Conservation (phyloP, 139 green algal genomes). For the Yamagishiella unicocca region DNA sequence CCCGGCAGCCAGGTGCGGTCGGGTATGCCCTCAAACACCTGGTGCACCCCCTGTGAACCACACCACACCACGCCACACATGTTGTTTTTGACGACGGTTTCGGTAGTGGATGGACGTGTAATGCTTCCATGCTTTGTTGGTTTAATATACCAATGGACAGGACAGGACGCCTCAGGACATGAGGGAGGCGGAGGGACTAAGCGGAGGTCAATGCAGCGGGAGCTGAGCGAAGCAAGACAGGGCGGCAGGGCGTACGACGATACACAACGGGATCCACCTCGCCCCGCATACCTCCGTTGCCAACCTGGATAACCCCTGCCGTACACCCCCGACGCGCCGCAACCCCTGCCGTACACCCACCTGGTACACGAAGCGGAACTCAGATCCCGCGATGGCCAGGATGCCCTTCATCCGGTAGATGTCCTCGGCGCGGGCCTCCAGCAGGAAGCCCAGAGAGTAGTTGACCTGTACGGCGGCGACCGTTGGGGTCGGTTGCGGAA, state of each 20-base stretch:
- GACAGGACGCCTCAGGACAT: neutral
- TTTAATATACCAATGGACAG: neutral
- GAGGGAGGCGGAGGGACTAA: neutral
- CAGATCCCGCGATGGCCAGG: constrained; percentile 79
- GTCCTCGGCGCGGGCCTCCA: constrained; percentile 88
- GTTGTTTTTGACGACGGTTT: neutral
- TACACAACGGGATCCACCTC: no score
- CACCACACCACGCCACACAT: no score
- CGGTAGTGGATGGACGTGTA: neutral
- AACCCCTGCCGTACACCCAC: constrained; percentile 44
- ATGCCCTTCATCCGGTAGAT: constrained; percentile 98
- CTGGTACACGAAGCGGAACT: constrained; percentile 94
- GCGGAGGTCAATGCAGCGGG: neutral
- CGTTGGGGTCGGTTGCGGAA: neutral
- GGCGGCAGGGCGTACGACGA: no score
- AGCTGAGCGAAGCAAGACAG: neutral
- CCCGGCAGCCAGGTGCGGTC: constrained; percentile 83
- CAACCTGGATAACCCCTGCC: neutral
- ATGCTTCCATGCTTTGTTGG: neutral
- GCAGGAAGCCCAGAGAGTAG: constrained; percentile 89
- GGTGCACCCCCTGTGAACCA: constrained; percentile 93
- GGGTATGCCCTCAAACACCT: constrained; percentile 91
- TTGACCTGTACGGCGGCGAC: constrained; percentile 78
- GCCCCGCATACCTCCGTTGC: neutral
- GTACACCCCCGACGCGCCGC: neutral